Evolutionary conservation across 2,329 filamentous ascomycete genomes (phyloP).

Genomic region (Claviceps sp.): DNA sequence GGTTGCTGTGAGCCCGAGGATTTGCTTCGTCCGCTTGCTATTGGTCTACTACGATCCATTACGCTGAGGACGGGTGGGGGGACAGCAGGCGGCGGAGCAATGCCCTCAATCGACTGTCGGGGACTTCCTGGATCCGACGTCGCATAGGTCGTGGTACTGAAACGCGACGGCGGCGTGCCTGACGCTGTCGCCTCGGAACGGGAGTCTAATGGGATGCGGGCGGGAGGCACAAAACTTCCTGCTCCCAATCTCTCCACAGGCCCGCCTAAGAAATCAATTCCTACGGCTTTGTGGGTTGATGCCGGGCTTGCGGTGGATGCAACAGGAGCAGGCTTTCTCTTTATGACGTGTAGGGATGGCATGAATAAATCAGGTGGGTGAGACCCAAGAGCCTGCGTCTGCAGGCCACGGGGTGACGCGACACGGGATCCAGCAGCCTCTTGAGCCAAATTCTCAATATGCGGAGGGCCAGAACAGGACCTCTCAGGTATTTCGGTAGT

Average conservation of each 20-base stretch:
- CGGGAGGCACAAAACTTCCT: neutral
- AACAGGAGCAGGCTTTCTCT: constrained; percentile 30
- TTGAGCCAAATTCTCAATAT: constrained; percentile 13
- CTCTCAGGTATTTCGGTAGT: constrained; percentile 8
- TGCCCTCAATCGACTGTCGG: constrained; percentile 12
- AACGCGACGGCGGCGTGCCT: constrained; percentile 43
- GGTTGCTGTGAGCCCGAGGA: constrained; percentile 12
- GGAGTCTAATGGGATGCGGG: constrained; percentile 7
- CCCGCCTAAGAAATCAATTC: constrained; percentile 10
- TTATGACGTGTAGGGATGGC: constrained; percentile 24
- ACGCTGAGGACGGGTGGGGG: constrained; percentile 13
- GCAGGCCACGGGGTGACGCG: constrained; percentile 3
- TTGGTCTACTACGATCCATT: constrained; percentile 20
- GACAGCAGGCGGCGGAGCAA: constrained; percentile 13
- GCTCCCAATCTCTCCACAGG: constrained; percentile 5
- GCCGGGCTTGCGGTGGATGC: constrained; percentile 6
- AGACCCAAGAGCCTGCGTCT: constrained; percentile 9
- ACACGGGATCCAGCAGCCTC: constrained; percentile 7
- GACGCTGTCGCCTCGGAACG: constrained; percentile 21
- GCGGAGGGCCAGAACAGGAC: constrained; percentile 22
- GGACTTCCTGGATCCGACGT: constrained; percentile 28
- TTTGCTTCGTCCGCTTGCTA: constrained; percentile 13
- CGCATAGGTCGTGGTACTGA: constrained; percentile 50
- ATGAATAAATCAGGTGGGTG: constrained; percentile 12
- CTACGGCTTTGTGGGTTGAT: neutral